Base-by-base conservation (phyloP, 164 flowering plant species). In the Berberis thunbergii region DNA sequence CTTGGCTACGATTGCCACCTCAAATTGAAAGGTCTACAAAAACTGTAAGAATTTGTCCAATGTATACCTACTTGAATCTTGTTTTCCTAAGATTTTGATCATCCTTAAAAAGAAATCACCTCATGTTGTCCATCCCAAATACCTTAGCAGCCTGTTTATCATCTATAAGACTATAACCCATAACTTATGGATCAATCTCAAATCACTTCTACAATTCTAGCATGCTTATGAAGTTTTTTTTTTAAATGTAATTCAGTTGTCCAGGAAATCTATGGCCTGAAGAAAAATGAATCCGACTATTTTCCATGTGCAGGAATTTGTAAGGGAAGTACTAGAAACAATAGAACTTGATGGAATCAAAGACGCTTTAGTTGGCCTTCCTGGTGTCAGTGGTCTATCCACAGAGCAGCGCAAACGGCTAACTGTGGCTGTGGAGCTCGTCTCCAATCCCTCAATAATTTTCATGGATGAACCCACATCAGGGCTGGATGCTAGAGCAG, bases 371-470 rank as follows among this genome's bases (percentile, higher is more conserved):
- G 85, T 79, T 44, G 85, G 85, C 3, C 3, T 64, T 8, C 75
- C 78, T 41, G 82, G 82, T 41, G 48, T 53, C 2, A 71, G 71
- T 64, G 84, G 82, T 7, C 12, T 81, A 56, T 78, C 82, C 11
- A 67, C 59, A 3, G 82, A 81, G 64, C 82, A 81, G 62, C 68
- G 84, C 5, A 81, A 81, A 59, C 48, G 80, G 67, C 76, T 81
- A 45, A 81, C 82, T 1, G 77, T 81, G 38, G 82, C 82, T 3
- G 82, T 81, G 49, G 84, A 81, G 75, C 84, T 78, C 63, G 80
- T 81, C 55, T 60, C 84, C 2, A 81, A 81, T 53, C 84, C 82
- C 4, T 78, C 84, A 4, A 76, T 76, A 6, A 74, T 80, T n/a
- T 80, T 76, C 55, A 77, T 80, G 81, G 81, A 80, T 70, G 83